These are phyloP conservation scores for Dendrocalamus sinicus DNA, from an alignment of 176 grass and related monocot species.

Conservation along the genomic window DNA sequence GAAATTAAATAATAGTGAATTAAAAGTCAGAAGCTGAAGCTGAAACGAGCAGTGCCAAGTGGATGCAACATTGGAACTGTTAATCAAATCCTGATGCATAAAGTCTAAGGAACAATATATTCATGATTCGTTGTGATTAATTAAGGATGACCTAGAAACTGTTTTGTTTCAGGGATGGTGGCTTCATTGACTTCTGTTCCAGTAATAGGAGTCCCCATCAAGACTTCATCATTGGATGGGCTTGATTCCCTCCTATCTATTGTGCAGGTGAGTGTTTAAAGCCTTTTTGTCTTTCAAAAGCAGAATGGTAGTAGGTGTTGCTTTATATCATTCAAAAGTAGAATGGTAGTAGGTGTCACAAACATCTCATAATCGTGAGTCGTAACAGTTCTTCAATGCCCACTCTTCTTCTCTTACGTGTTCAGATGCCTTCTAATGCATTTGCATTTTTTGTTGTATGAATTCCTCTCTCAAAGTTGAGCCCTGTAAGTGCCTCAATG, in stretches of 20 bases:
- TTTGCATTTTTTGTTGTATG: neutral
- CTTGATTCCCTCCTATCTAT: conserved; percentile 93
- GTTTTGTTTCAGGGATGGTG: conserved; percentile 74
- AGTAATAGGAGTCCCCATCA: conserved; percentile 84
- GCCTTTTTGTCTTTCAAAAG: conserved; percentile 22
- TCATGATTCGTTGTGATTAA: neutral
- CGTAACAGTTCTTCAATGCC: neutral
- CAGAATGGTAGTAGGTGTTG: neutral
- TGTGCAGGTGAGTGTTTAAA: conserved; percentile 67
- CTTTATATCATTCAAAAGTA: conserved; percentile 19
- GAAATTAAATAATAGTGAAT: too few relatives aligned
- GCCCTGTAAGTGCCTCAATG: neutral
- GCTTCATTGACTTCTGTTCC: conserved; percentile 77
- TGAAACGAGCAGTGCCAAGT: neutral
- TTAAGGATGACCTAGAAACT: neutral
- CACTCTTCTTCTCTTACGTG: neutral
- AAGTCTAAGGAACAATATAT: neutral
- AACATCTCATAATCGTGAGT: neutral
- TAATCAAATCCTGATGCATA: neutral
- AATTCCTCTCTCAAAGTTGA: neutral
- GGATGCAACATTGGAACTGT: neutral
- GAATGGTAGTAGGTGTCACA: conserved; percentile 10
- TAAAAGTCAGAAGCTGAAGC: too few relatives aligned
- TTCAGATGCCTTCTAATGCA: neutral
- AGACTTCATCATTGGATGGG: conserved; percentile 62